Evolutionary conservation across 768 basidiomycete genomes (phyloP), one percentile per base, ranked within the genome.

Genomic region (Amanita subjunquillea): DNA sequence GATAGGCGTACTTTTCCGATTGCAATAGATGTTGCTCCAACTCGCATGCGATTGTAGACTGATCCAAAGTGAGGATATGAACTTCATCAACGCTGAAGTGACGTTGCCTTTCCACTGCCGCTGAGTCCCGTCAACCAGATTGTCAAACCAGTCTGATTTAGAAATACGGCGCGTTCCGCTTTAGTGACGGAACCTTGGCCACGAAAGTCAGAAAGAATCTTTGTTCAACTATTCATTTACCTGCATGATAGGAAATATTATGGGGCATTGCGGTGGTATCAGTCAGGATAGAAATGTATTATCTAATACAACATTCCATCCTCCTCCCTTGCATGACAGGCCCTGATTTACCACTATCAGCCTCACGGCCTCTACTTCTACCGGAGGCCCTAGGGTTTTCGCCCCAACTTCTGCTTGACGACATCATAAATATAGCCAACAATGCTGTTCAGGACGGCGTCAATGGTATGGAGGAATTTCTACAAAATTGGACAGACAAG

Each of bases 121-220:
- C 91, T 93, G 15, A 98, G 79, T 5, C 96, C 96, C 6, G 96
- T 99, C 54, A 99, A 69, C 96, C 96, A 99, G 64, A 98, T 80
- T 0, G 95, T 98, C 4, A 85, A 78, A 20, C 95, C 95, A 57
- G 78, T 85, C 65, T 98, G 95, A 17, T 76, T 70, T 15, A 93
- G 73, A 12, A 89, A 67, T 23, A 72, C 60, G 17, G 72, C 67
- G 54, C 95, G 86, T 69, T 95, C 91, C 34, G 71, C 60, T 15
- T 72, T 64, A 37, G 71, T 74, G 38, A 95, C 84, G 45, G 89
- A 85, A 46, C 92, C 88, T 91, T 15, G 48, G 47, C n/a, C 17
- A 39, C 29, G 37, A 13, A 23, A 36, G 20, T 12, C 17, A 22
- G 20, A 9, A 23, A 41, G n/a, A 8, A n/a, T 41, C 4, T n/a